Evolutionary conservation across 768 basidiomycete genomes (phyloP).

Genomic region (Suillus clintonianus): DNA sequence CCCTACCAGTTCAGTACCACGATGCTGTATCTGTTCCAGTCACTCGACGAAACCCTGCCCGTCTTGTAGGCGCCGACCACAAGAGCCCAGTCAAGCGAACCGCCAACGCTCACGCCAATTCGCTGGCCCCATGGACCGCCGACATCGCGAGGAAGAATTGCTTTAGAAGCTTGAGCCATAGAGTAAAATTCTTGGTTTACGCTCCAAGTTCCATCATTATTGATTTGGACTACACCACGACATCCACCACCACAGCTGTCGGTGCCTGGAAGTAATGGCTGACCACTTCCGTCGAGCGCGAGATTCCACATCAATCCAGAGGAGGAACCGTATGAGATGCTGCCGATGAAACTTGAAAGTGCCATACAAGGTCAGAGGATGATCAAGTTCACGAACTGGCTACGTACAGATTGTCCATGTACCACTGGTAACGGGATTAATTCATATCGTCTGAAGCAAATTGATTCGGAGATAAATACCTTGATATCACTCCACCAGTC

Average conservation of each 20-base stretch:
- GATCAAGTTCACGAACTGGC: slow-evolving; percentile 4
- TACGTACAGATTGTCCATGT: slow-evolving; percentile 64
- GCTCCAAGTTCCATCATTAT: slow-evolving; percentile 60
- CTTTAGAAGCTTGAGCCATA: slow-evolving; percentile 77
- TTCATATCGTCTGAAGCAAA: background rate
- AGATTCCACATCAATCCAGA: slow-evolving; percentile 76
- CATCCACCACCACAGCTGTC: slow-evolving; percentile 67
- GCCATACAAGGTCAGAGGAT: slow-evolving; percentile 11
- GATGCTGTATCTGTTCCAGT: slow-evolving; percentile 67
- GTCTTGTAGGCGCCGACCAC: slow-evolving; percentile 70
- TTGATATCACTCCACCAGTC: slow-evolving; percentile 86
- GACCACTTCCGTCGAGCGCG: slow-evolving; percentile 60
- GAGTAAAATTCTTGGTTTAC: slow-evolving; percentile 79
- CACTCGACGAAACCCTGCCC: slow-evolving; percentile 48
- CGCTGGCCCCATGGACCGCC: slow-evolving; percentile 72
- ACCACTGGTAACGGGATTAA: slow-evolving; percentile 49
- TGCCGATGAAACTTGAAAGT: slow-evolving; percentile 40
- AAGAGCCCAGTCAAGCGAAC: slow-evolving; percentile 56
- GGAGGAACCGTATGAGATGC: slow-evolving; percentile 30
- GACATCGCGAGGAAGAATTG: slow-evolving; percentile 65
- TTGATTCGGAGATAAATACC: slow-evolving; percentile 33
- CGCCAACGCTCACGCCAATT: slow-evolving; percentile 63
- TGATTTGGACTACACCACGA: slow-evolving; percentile 66
- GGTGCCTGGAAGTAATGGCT: slow-evolving; percentile 67
- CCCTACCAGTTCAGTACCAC: slow-evolving; percentile 71